Evolutionary conservation across 2,329 filamentous ascomycete genomes (phyloP).

Genomic region (Blastomyces gilchristii): DNA sequence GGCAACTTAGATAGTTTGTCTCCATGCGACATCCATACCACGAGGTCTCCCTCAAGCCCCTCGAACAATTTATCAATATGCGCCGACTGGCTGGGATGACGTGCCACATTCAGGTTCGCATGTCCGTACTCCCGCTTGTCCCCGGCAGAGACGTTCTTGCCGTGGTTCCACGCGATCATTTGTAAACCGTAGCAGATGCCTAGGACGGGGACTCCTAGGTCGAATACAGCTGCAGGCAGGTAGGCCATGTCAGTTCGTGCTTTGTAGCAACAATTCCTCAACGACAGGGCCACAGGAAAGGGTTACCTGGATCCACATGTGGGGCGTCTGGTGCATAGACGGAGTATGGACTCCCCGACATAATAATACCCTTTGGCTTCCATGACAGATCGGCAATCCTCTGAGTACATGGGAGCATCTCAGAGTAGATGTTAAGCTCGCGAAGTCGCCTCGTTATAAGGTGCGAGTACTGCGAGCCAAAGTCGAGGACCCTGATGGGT

Average conservation of each 20-base stretch:
- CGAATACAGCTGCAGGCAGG: constrained; percentile 47
- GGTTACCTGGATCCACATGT: constrained; percentile 62
- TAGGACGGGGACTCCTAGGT: constrained; percentile 55
- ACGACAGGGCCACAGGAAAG: neutral
- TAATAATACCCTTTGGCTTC: constrained; percentile 74
- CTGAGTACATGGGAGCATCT: constrained; percentile 79
- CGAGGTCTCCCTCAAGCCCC: constrained; percentile 58
- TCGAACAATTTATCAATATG: constrained; percentile 66
- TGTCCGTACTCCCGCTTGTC: constrained; percentile 62
- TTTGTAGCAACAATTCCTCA: neutral
- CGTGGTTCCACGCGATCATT: constrained; percentile 63
- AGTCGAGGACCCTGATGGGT: constrained; percentile 2
- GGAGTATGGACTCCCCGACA: constrained; percentile 62
- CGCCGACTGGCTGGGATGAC: constrained; percentile 38
- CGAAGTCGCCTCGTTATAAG: constrained; percentile 66
- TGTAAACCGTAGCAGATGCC: constrained; percentile 54
- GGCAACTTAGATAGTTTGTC: constrained; percentile 75
- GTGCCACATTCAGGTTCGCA: constrained; percentile 53
- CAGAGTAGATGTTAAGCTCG: constrained; percentile 70
- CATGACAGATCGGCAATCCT: constrained; percentile 66
- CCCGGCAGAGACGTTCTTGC: constrained; percentile 55
- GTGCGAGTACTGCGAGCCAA: constrained; percentile 56
- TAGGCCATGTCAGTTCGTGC: neutral
- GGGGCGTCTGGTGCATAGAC: constrained; percentile 72
- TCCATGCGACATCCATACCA: constrained; percentile 79